Conservation (phyloP, 768 basidiomycete genomes). For the Asterophora lycoperdoides region DNA sequence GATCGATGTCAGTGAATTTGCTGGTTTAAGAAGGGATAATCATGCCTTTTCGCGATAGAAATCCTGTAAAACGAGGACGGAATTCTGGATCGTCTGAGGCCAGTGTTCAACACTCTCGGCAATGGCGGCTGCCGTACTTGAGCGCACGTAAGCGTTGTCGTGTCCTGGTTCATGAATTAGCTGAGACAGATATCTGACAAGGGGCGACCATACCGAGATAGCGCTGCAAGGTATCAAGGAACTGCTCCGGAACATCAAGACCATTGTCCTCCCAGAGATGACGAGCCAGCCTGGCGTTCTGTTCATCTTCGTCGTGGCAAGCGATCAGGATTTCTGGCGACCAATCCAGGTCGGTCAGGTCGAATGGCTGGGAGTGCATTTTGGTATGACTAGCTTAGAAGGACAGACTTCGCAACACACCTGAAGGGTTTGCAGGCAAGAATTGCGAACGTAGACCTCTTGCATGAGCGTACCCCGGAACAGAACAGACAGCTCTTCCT, state of each 20-base stretch:
- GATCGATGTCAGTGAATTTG: background rate
- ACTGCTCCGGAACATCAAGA: constrained; percentile 72
- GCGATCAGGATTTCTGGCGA: constrained; percentile 85
- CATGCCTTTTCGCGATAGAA: constrained; percentile 82
- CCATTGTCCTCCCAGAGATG: constrained; percentile 96
- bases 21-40: background rate
- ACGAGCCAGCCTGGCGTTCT: constrained; percentile 77
- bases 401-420: constrained; percentile 32
- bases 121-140: constrained; percentile 65
- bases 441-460: constrained; percentile 82
- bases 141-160: constrained; percentile 75
- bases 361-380: constrained; percentile 62
- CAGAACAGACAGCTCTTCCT: constrained; percentile 60
- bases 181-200: background rate
- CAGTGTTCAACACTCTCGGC: constrained; percentile 72
- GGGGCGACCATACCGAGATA: constrained; percentile 57
- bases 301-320: constrained; percentile 81
- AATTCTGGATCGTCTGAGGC: constrained; percentile 50
- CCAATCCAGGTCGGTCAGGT: constrained; percentile 93
- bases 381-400: constrained; percentile 1
- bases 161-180: constrained; percentile 49
- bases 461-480: constrained; percentile 75
- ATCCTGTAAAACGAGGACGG: constrained; percentile 53
- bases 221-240: constrained; percentile 51
- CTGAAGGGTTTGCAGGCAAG: constrained; percentile 88